These are phyloP conservation scores for Apophysomyces ossiformis DNA, from an alignment of 371 early-diverging fungal genomes.

Conservation along the genomic window DNA sequence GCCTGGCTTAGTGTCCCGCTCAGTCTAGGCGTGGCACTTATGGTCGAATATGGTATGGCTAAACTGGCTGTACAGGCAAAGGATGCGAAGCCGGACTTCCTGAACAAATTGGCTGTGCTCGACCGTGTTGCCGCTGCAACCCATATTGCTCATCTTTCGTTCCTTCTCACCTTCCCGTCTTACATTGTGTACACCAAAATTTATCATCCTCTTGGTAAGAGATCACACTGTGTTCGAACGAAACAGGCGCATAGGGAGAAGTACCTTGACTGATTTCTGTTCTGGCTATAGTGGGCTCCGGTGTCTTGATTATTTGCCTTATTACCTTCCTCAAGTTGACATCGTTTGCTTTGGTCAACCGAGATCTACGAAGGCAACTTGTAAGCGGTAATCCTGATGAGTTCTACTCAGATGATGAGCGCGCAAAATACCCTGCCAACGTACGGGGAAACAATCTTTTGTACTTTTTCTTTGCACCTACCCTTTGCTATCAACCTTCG, in stretches of 20 bases:
- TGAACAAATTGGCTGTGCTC: slow-evolving; percentile 34
- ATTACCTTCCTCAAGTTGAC: slow-evolving; percentile 79
- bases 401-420: slow-evolving; percentile 42
- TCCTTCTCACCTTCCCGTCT: slow-evolving; percentile 65
- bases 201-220: slow-evolving; percentile 70
- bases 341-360: slow-evolving; percentile 78
- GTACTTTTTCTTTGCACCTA: slow-evolving; percentile 86
- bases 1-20: slow-evolving; percentile 58
- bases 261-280: background rate
- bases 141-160: slow-evolving; percentile 62
- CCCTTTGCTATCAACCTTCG: slow-evolving; percentile 87
- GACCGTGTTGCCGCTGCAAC: slow-evolving; percentile 40
- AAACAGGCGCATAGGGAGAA: background rate
- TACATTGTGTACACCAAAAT: slow-evolving; percentile 72
- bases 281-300: slow-evolving; percentile 55
- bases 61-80: slow-evolving; percentile 35
- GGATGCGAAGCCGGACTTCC: slow-evolving; percentile 42
- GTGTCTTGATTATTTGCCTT: slow-evolving; percentile 62
- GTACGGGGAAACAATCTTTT: slow-evolving; percentile 67
- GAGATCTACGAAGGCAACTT: slow-evolving; percentile 61
- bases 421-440: slow-evolving; percentile 77
- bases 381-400: slow-evolving; percentile 37
- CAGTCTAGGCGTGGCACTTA: slow-evolving; percentile 55
- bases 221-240: background rate
- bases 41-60: slow-evolving; percentile 59